Evolutionary conservation across 1,284 basidiomycete genomes (phyloP).

Genomic region (Ustilago hordei): DNA sequence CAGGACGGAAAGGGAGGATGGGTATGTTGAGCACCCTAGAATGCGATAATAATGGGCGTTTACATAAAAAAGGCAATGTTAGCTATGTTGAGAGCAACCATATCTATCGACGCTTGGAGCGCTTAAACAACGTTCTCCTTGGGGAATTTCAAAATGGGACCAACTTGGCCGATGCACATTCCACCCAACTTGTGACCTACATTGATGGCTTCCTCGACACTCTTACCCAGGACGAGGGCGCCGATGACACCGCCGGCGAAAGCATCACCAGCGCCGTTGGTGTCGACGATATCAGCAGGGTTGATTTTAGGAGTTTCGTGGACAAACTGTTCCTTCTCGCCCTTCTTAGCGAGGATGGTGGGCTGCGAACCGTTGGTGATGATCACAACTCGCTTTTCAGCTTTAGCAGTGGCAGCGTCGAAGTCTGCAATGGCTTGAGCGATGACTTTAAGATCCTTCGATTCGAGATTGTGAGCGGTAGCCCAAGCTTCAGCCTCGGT

Average conservation of each 20-base stretch:
- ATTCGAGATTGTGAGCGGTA: slow-evolving; percentile 71
- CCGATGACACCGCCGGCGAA: slow-evolving; percentile 98
- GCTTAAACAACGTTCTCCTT: slow-evolving; percentile 60
- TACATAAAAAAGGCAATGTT: slow-evolving; percentile 11
- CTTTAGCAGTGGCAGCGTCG: slow-evolving; percentile 41
- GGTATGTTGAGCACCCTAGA: slow-evolving; percentile 57
- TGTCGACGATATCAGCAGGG: slow-evolving; percentile 80
- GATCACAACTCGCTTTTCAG: slow-evolving; percentile 82
- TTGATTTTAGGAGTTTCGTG: slow-evolving; percentile 72
- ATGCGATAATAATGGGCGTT: slow-evolving; percentile 13
- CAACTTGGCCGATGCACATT: slow-evolving; percentile 87
- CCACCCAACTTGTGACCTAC: slow-evolving; percentile 88
- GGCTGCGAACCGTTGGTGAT: slow-evolving; percentile 89
- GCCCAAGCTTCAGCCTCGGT: slow-evolving; percentile 91
- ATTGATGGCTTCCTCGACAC: slow-evolving; percentile 81
- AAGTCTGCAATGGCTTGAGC: slow-evolving; percentile 66
- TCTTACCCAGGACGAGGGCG: slow-evolving; percentile 84
- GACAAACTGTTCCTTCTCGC: slow-evolving; percentile 72
- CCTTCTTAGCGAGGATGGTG: slow-evolving; percentile 82
- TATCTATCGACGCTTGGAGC: slow-evolving; percentile 5
- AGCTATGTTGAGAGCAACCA: slow-evolving; percentile 39
- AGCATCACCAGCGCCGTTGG: slow-evolving; percentile 98
- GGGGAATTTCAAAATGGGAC: slow-evolving; percentile 70
- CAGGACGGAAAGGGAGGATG: background rate
- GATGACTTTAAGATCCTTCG: slow-evolving; percentile 63